These are phyloP conservation scores for Glycine tomentella DNA, from an alignment of 306 rosid species.

Conservation along the genomic window DNA sequence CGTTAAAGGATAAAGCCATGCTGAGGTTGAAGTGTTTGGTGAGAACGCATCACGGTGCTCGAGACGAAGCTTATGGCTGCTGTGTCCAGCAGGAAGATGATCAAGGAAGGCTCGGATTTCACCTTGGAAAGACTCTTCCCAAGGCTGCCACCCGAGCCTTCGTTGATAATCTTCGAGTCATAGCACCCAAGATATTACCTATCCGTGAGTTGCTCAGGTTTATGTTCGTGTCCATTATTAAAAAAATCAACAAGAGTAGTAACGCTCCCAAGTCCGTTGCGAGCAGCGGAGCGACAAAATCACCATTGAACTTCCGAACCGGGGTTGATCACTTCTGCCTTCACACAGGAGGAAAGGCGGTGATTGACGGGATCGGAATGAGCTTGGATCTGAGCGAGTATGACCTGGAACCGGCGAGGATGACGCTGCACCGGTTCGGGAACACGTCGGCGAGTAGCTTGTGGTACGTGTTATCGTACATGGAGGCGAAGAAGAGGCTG, in stretches of 20 bases:
- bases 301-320: constrained; percentile 61
- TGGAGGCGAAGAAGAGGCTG: constrained; percentile 91
- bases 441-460: constrained; percentile 89
- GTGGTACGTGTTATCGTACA: constrained; percentile 89
- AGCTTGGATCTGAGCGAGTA: constrained; percentile 66
- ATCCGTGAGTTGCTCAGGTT: constrained; percentile 67
- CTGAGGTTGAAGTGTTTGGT: constrained; percentile 68
- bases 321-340: constrained; percentile 88
- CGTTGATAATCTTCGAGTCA: constrained; percentile 71
- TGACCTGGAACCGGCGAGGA: constrained; percentile 89
- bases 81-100: constrained; percentile 79
- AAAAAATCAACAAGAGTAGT: constrained; percentile 44
- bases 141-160: constrained; percentile 91
- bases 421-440: constrained; percentile 91
- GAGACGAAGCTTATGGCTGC: constrained; percentile 73
- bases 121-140: constrained; percentile 70
- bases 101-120: constrained; percentile 65
- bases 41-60: constrained; percentile 81
- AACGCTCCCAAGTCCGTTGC: neutral
- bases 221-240: constrained; percentile 39
- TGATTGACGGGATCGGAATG: constrained; percentile 82
- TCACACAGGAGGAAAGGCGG: constrained; percentile 92
- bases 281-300: constrained; percentile 41
- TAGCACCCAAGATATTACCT: constrained; percentile 82
- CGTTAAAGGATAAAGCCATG: constrained; percentile 52